Base-by-base conservation (phyloP, 2,329 filamentous ascomycete genomes). In the Ciborinia camelliae region DNA sequence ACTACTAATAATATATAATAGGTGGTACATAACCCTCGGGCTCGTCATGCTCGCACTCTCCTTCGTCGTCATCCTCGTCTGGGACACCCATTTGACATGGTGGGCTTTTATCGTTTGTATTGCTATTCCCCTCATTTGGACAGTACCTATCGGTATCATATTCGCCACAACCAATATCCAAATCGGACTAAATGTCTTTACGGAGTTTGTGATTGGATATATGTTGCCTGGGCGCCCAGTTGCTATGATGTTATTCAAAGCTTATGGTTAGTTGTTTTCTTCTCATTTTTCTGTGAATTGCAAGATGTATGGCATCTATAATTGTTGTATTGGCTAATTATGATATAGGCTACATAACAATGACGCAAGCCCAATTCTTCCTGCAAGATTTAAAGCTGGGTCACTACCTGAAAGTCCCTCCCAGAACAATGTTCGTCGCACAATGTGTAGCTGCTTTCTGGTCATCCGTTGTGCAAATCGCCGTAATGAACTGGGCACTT, bases 401-500 rank as follows among this genome's bases (percentile, higher is more conserved):
- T 9, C 78, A 81, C 70, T 81, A 81, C 67, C 81, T 83, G 79
- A 83, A 83, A 55, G 66, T 45, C 12, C 35, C 60, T 20, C 47
- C 48, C 10, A 86, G 84, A 51, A 78, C 81, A 2, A 80, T 81
- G 2, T 90, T 90, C 76, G 80, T 83, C 76, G 81, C 82, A 3
- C 87, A 90, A 73, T 41, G 35, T 39, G 92, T 90, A 75, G 81
- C 82, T 0, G 67, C 64, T 60, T 79, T 84, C 69, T 86, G 85
- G 0, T 50, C 41, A 12, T 50, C 41, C 4, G 83, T 89, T 68
- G 82, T 90, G 58, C 87, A 90, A 73, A 82, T 90, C 63, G 74
- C 81, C 7, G 85, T 89, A 2, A 80, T 89, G 67, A 88, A 89
- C 71, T 79, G 84, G 62, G 82, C 85, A 0, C 80, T 89, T 26